Base-by-base conservation (phyloP, 192 early-diverging fungal genomes). In the Allomyces arbusculus region DNA sequence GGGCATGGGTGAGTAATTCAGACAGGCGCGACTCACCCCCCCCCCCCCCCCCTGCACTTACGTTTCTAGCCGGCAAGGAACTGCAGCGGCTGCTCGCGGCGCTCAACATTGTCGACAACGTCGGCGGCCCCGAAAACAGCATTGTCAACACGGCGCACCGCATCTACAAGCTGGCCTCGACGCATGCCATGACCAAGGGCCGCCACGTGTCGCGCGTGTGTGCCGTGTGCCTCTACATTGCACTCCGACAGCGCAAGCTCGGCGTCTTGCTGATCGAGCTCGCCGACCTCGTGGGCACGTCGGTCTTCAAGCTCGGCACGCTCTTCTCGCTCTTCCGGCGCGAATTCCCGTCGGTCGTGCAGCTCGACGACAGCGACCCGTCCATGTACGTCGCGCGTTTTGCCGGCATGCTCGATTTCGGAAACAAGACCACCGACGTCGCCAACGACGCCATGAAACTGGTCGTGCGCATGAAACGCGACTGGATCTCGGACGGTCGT, bases 221-320 rank as follows among this genome's bases (percentile, higher is more conserved):
- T 0, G 86, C 91, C 1, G 88, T 86, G 8, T 98, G 93, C 71
- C 82, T 95, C 7, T 98, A 98, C 66, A 89, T 93, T 68, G 87
- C 88, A 26, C 92, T 89, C 68, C 80, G 94, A 28, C 78, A 70
- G n/a, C 86, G 95, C 69, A 89, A 87, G 68, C 87, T 81, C 8
- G 80, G 86, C 11, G 84, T 89, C 68, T 92, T 98, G 91, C 77
- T 98, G 61, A 98, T 98, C 61, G 95, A 98, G 68, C 96, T 98
- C 67, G 82, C 91, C 1, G 95, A 96, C 68, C 74, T 90, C 4
- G 70, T 95, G 61, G 81, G 85, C 65, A 76, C 78, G 11, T 94
- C 90, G 78, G 88, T 98, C 10, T 98, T 91, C 72, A 78, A 80
- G 67, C 78, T 98, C 23, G 95, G 95, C 44, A 73, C 84, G 0